phyloP scores from a whole-genome alignment of 2,329 filamentous ascomycete genomes.

The Ilyonectria mors-panacis region DNA sequence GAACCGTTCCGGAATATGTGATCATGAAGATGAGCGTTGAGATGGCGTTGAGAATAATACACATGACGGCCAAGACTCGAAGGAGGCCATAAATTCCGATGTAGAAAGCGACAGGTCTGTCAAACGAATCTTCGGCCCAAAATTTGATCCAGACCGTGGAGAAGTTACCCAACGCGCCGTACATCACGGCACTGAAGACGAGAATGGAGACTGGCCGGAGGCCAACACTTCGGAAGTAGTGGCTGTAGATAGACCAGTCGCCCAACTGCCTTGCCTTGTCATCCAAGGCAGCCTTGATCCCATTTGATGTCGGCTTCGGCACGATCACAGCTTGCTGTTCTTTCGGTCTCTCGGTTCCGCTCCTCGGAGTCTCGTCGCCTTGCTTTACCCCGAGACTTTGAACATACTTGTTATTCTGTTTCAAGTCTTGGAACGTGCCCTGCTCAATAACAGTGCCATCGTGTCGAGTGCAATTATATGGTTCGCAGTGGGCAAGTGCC shows the following conservation, averaged over 20 bases:
- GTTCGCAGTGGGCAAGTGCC: slow-evolving; percentile 56
- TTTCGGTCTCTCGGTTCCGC: not conserved
- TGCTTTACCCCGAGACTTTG: slow-evolving; percentile 54
- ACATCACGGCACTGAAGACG: slow-evolving; percentile 36
- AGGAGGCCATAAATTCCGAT: slow-evolving; percentile 52
- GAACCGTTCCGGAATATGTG: slow-evolving; percentile 48
- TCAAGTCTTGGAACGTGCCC: slow-evolving; percentile 47
- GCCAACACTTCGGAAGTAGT: slow-evolving; percentile 53
- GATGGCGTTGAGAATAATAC: slow-evolving; percentile 35
- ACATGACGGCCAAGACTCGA: slow-evolving; percentile 32
- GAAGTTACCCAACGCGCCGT: slow-evolving; percentile 49
- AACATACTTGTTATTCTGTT: slow-evolving; percentile 55
- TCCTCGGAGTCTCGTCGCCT: slow-evolving; percentile 15
- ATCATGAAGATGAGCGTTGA: slow-evolving; percentile 46
- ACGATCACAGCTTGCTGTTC: not conserved
- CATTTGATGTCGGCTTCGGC: not conserved
- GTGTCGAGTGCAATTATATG: slow-evolving; percentile 62
- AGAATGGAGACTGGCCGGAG: slow-evolving; percentile 36
- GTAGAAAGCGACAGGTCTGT: slow-evolving; percentile 46
- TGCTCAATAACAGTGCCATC: slow-evolving; percentile 62
- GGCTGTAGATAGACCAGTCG: slow-evolving; percentile 52
- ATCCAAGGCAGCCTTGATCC: slow-evolving; percentile 21
- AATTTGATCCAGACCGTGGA: slow-evolving; percentile 59
- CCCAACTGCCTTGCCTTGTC: slow-evolving; percentile 50
- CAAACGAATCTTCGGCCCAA: slow-evolving; percentile 55